Conservation (phyloP, 2,329 filamentous ascomycete species). For the Alternaria sp. region DNA sequence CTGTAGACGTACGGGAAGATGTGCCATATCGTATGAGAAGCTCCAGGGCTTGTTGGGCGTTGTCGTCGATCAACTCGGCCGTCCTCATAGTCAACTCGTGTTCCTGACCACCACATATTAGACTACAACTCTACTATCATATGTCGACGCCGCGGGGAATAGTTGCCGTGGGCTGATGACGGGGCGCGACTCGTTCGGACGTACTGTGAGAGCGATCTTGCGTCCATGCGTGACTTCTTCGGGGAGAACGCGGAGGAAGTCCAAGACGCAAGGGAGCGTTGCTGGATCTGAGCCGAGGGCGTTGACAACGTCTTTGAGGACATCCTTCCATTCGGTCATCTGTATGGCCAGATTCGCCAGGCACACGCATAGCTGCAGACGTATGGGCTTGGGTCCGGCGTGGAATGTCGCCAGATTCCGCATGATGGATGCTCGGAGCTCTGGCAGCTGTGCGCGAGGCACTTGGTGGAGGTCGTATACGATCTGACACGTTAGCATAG, state of each 20-base stretch:
- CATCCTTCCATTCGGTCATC: constrained; percentile 95
- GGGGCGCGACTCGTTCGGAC: constrained; percentile 65
- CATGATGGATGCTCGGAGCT: constrained; percentile 83
- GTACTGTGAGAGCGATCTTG: constrained; percentile 98
- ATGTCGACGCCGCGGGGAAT: constrained; percentile 41
- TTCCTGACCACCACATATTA: constrained; percentile 69
- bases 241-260: constrained; percentile 94
- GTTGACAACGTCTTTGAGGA: constrained; percentile 79
- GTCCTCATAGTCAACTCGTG: constrained; percentile 89
- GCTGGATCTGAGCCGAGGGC: constrained; percentile 77
- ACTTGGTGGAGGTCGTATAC: constrained; percentile 95
- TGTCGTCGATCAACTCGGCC: constrained; percentile 86
- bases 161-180: constrained; percentile 48
- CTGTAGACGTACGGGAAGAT: constrained; percentile 75
- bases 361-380: constrained; percentile 93
- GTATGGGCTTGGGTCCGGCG: constrained; percentile 75
- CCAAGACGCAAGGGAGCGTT: constrained; percentile 85
- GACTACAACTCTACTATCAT: constrained; percentile 49
- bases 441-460: constrained; percentile 73
- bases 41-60: constrained; percentile 84
- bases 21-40: constrained; percentile 90
- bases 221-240: constrained; percentile 99
- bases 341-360: constrained; percentile 94
- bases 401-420: constrained; percentile 81
- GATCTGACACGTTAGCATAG: constrained; percentile 67